Evolutionary conservation across 257 asterid species (phyloP).

Genomic region (Dorcoceras hygrometricum): DNA sequence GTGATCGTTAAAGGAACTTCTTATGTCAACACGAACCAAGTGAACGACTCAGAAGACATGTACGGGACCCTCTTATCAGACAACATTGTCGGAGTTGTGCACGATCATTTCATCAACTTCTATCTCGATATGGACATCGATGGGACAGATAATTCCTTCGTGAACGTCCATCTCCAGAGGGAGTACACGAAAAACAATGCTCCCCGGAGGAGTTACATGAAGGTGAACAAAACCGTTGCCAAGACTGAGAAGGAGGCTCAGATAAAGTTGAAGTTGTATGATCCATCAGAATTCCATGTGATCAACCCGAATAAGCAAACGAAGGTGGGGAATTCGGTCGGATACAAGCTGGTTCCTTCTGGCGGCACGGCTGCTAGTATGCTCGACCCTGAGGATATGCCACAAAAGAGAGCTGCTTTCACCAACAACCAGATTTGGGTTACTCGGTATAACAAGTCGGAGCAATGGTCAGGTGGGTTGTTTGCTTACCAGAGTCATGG

Average conservation of each 20-base stretch:
- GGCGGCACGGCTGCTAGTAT: conserved; percentile 92
- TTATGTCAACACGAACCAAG: conserved; percentile 66
- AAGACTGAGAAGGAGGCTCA: conserved; percentile 91
- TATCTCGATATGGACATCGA: conserved; percentile 90
- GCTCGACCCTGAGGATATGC: conserved; percentile 78
- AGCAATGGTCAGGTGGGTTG: conserved; percentile 90
- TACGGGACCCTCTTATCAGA: conserved; percentile 79
- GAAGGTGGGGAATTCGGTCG: conserved; percentile 73
- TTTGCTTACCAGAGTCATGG: conserved; percentile 89
- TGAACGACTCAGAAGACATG: conserved; percentile 52
- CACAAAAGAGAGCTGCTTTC: conserved; percentile 76
- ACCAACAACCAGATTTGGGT: conserved; percentile 95
- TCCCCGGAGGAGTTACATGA: conserved; percentile 82
- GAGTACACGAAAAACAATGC: conserved; percentile 57
- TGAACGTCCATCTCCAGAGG: conserved; percentile 73
- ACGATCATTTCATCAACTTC: conserved; percentile 84
- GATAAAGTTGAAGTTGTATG: conserved; percentile 57
- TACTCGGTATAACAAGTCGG: conserved; percentile 70
- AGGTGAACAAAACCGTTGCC: conserved; percentile 61
- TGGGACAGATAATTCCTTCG: conserved; percentile 72
- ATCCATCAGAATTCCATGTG: conserved; percentile 88
- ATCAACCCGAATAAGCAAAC: conserved; percentile 65
- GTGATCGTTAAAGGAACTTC: conserved; percentile 88
- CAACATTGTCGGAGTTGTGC: conserved; percentile 84
- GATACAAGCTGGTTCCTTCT: conserved; percentile 82